Base-by-base conservation (phyloP, 1,284 basidiomycete species). In the Sporisorium scitamineum region DNA sequence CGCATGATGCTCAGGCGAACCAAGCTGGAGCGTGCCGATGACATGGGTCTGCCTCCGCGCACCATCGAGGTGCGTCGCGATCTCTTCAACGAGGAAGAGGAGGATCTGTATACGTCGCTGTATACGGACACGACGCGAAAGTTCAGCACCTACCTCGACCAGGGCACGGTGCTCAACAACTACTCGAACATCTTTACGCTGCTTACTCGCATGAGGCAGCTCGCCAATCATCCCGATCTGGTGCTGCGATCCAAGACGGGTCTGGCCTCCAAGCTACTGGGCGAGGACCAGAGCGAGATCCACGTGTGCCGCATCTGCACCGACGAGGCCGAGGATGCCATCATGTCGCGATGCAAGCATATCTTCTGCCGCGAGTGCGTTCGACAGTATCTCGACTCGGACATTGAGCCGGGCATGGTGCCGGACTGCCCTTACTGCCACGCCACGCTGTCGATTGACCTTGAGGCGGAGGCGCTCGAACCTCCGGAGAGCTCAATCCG, bases 341-440 rank as follows among this genome's bases (percentile, higher is more conserved):
- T 99, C 72, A 85, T 85, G 59, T 92, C 94, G 31, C 92, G 91
- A 76, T 99, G 97, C 86, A 90, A 89, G 51, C 94, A 96, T 84
- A 85, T 87, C n/a, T 87, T 88, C 62, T 95, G 97, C 85, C 91
- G 97, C 70, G 94, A 96, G 85, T 99, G 97, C 82, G 95, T 99
- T 83, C 91, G 90, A 79, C 94, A 97, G 86, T 99, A 98, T 84
- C 88, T 99, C 54, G 87, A 89, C 52, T 89, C 88, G 42, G 94
- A 93, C 73, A 57, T 90, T 44, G 94, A 92, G 76, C 57, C 90
- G 29, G 68, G 65, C 47, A 63, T 73, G 51, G 68, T 78, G 27
- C 96, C 97, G 24, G 91, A 92, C 58, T 99, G 97, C 84, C 97
- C 97, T 1, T 93, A 97, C 45, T 99, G 97, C 85, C 94, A 98